Evolutionary conservation across 1,284 basidiomycete genomes (phyloP).

Genomic region (Phellopilus nigrolimitatus): DNA sequence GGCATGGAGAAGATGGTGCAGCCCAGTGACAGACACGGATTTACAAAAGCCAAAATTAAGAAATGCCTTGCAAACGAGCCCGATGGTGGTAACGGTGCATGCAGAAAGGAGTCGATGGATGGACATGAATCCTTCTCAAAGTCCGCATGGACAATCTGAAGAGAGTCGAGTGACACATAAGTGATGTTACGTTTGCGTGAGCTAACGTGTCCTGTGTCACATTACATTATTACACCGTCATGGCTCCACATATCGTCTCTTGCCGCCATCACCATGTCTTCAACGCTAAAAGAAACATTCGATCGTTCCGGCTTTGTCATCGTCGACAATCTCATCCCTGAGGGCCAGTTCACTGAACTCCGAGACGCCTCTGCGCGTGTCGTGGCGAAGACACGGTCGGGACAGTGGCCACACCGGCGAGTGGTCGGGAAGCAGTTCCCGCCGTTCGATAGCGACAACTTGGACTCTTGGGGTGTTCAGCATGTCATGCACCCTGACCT

Average conservation of each 20-base stretch:
- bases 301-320: conserved; percentile 60
- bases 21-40: conserved; percentile 60
- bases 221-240: too few species aligned
- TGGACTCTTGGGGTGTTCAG: conserved; percentile 78
- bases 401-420: conserved; percentile 64
- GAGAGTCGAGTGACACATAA: background rate
- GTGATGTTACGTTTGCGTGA: conserved; percentile 2
- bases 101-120: conserved; percentile 35
- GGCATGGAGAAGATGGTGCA: conserved; percentile 59
- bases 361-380: conserved; percentile 49
- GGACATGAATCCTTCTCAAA: background rate
- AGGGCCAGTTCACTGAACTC: conserved; percentile 39
- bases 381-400: conserved; percentile 53
- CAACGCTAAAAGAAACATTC: conserved; percentile 6
- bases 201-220: background rate
- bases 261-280: too few species aligned
- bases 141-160: background rate
- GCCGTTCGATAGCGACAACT: conserved; percentile 55
- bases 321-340: conserved; percentile 54
- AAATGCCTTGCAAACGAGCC: conserved; percentile 73
- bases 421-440: conserved; percentile 82
- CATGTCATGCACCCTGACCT: conserved; percentile 77
- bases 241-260: too few species aligned
- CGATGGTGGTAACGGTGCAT: conserved; percentile 56
- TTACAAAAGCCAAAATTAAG: conserved; percentile 61